Conservation (phyloP, 768 basidiomycete species). For the Rickenella mellea region DNA sequence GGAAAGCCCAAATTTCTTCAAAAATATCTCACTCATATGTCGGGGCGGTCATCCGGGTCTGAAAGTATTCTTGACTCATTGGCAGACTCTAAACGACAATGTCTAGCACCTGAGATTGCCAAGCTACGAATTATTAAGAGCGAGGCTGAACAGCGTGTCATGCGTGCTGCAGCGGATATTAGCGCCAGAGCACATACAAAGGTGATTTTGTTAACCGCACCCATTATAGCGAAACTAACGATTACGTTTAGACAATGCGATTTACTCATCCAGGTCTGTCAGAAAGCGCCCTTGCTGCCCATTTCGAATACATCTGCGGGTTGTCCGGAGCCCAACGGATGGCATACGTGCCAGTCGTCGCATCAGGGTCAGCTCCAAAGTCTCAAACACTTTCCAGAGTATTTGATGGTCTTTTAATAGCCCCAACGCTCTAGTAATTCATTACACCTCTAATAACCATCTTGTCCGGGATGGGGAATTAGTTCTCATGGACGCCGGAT, state of each 20-base stretch:
- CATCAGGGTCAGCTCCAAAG: conserved; percentile 80
- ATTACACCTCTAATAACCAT: conserved; percentile 90
- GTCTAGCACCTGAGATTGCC: conserved; percentile 62
- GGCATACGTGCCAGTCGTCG: conserved; percentile 98
- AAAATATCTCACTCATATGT: conserved; percentile 32
- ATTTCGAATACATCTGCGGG: conserved; percentile 85
- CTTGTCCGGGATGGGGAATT: conserved; percentile 61
- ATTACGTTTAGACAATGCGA: conserved; percentile 65
- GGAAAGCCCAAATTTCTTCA: conserved; percentile 45
- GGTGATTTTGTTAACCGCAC: too few relatives aligned
- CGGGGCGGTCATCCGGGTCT: conserved; percentile 31
- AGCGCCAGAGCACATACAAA: conserved; percentile 79
- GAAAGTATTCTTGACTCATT: conserved; percentile 50
- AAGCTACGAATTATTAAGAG: conserved; percentile 75
- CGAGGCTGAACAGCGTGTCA: conserved; percentile 60
- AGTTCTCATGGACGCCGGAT: conserved; percentile 84
- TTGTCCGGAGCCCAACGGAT: conserved; percentile 72
- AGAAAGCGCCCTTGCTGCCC: conserved; percentile 60
- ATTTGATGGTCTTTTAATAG: conserved; percentile 26
- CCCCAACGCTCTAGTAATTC: conserved; percentile 82
- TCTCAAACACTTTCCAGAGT: background rate
- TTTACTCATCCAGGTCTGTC: conserved; percentile 49
- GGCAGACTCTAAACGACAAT: conserved; percentile 32
- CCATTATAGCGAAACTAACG: background rate
- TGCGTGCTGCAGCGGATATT: conserved; percentile 83